phyloP scores from a whole-genome alignment of 148 eudicot genomes.

The Arbutus unedo region DNA sequence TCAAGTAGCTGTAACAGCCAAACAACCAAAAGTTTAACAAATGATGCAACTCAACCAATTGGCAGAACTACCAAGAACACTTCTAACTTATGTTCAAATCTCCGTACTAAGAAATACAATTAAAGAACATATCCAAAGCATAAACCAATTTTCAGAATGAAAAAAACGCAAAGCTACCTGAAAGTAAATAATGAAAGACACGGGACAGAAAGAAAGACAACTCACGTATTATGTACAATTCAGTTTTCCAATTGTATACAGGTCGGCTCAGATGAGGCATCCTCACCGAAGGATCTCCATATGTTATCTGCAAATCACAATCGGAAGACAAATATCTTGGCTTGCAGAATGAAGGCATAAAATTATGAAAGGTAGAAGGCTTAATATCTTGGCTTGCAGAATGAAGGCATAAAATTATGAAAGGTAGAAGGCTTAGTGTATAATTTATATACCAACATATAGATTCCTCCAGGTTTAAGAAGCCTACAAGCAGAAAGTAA shows the following conservation, averaged over 20 bases:
- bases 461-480: constrained; percentile 87
- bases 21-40: neutral
- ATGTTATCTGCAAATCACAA: constrained; percentile 62
- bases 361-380: constrained; percentile 6
- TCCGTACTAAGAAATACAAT: neutral
- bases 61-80: neutral
- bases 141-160: neutral
- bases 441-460: constrained; percentile 63
- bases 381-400: constrained; percentile 9
- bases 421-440: constrained; percentile 12
- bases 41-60: neutral
- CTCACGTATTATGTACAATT: constrained; percentile 77
- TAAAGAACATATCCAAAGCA: neutral
- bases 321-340: neutral
- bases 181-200: neutral
- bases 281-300: constrained; percentile 87
- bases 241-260: constrained; percentile 70
- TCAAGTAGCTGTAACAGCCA: neutral
- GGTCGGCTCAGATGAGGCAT: constrained; percentile 60
- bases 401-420: constrained; percentile 8
- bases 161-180: neutral
- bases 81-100: neutral
- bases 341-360: constrained; percentile 11
- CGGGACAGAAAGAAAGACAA: constrained; percentile 2
- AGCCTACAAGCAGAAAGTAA: constrained; percentile 54